Evolutionary conservation across 2,329 filamentous ascomycete genomes (phyloP).

Genomic region (Cladophialophora yegresii): DNA sequence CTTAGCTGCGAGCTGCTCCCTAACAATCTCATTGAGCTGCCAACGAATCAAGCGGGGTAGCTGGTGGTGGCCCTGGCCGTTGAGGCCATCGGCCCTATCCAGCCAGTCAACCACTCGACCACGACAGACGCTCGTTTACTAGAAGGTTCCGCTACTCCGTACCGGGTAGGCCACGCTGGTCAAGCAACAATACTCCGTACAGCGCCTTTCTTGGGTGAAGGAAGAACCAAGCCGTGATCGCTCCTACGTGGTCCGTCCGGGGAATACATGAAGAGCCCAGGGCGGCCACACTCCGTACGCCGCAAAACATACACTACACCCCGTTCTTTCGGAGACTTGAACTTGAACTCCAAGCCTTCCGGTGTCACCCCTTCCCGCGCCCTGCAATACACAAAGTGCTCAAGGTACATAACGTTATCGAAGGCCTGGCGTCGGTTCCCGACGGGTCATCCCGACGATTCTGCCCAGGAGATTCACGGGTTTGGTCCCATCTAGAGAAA

Average conservation of each 20-base stretch:
- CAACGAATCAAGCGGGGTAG: neutral
- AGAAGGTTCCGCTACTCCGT: neutral
- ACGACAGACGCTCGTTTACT: neutral
- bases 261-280: neutral
- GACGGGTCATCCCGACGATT: neutral
- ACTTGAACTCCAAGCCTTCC: neutral
- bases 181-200: neutral
- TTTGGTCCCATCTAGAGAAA: neutral
- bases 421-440: no score
- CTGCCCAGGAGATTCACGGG: neutral
- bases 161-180: neutral
- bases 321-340: neutral
- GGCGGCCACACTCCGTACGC: neutral
- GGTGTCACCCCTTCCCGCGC: no score
- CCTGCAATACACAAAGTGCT: neutral
- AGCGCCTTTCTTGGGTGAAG: neutral
- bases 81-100: neutral
- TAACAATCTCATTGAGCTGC: neutral
- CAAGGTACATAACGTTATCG: neutral
- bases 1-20: no score
- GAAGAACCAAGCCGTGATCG: neutral
- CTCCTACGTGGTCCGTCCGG: no score
- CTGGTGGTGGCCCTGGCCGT: neutral
- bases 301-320: neutral
- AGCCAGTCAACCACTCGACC: neutral